phyloP scores from a whole-genome alignment of 78 protist genomes.

The Guillardia theta region DNA sequence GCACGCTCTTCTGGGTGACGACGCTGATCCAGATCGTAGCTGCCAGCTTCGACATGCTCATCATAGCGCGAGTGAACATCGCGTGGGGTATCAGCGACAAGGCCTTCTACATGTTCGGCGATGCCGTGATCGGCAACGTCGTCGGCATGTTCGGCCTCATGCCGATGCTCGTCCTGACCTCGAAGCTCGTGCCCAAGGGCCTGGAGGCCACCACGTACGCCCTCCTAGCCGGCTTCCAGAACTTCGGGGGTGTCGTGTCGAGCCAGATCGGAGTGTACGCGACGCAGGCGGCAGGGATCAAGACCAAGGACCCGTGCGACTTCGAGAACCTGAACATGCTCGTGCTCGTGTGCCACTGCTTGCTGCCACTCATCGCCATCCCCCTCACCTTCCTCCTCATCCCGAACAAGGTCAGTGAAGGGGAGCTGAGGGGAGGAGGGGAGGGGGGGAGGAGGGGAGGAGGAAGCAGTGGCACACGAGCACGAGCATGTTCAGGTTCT shows the following conservation, averaged over 20 bases:
- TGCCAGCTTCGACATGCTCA: conserved; percentile 38
- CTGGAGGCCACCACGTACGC: conserved; percentile 51
- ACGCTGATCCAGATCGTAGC: conserved; percentile 26
- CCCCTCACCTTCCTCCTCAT: conserved; percentile 31
- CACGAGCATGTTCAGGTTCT: not conserved
- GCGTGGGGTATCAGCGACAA: not conserved
- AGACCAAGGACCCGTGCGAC: conserved; percentile 21
- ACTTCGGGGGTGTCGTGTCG: conserved; percentile 55
- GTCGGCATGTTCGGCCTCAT: not conserved
- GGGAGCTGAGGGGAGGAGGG: too few species aligned
- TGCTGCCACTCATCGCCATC: conserved; percentile 25
- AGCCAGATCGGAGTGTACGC: not conserved
- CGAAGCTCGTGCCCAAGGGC: conserved; percentile 58
- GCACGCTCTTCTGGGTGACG: conserved; percentile 55
- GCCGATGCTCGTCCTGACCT: conserved; percentile 51
- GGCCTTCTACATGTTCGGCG: conserved; percentile 21
- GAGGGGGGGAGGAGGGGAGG: too few species aligned
- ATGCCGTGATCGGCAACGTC: not conserved
- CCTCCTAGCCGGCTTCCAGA: conserved; percentile 66
- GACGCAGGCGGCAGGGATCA: not conserved
- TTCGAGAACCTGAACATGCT: not conserved
- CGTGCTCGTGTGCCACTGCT: not conserved
- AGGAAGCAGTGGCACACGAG: not conserved
- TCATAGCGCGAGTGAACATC: conserved; percentile 45
- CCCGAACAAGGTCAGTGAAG: conserved; percentile 40